phyloP scores from a whole-genome alignment of 306 rosid species.

The Castanea crenata region DNA sequence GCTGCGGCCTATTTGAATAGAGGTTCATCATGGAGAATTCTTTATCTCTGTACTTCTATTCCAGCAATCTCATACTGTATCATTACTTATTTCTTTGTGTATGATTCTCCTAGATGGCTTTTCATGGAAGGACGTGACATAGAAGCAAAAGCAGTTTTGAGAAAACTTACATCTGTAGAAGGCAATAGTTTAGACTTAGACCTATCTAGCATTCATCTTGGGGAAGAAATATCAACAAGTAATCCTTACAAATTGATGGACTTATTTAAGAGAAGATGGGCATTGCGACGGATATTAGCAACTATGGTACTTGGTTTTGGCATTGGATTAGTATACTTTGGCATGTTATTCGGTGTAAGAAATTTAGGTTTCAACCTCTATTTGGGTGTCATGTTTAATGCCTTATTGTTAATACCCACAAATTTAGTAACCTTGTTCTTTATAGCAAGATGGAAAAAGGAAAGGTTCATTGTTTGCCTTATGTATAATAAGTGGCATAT shows the following conservation, averaged over 20 bases:
- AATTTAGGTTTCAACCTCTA: constrained; percentile 40
- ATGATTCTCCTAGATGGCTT: constrained; percentile 32
- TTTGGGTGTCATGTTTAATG: constrained; percentile 30
- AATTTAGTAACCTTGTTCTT: constrained; percentile 14
- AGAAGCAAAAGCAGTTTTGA: not conserved
- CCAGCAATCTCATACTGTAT: constrained; percentile 15
- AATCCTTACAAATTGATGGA: no score
- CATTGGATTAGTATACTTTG: constrained; percentile 40
- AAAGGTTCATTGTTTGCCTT: constrained; percentile 20
- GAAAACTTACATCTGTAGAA: not conserved
- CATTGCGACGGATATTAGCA: constrained; percentile 1
- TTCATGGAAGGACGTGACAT: not conserved
- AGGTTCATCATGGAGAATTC: constrained; percentile 20
- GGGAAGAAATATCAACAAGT: not conserved
- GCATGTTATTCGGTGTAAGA: constrained; percentile 44
- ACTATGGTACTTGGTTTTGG: constrained; percentile 26
- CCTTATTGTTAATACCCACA: constrained; percentile 38
- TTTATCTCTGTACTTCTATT: constrained; percentile 31
- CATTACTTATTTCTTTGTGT: constrained; percentile 1
- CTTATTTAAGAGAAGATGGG: not conserved
- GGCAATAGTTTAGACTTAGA: not conserved
- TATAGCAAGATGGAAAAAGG: constrained; percentile 6
- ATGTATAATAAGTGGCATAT: constrained; percentile 18
- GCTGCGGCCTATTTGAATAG: constrained; percentile 31
- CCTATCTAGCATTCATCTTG: constrained; percentile 1